These are phyloP conservation scores for Boechera divaricarpa DNA, from an alignment of 345 rosid genomes.

Conservation along the genomic window DNA sequence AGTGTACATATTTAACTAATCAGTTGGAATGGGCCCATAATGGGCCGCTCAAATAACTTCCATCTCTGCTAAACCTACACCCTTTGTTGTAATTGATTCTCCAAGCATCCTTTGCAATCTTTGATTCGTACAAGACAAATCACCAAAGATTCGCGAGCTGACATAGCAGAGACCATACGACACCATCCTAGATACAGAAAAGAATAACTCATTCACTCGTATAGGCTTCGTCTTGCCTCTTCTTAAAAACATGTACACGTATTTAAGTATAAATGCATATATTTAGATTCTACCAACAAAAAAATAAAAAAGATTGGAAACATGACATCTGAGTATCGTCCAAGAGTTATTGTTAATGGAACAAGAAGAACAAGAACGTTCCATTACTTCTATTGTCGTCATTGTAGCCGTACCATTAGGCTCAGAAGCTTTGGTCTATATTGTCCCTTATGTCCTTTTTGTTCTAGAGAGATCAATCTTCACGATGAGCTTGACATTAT, in stretches of 20 bases:
- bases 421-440: conserved; percentile 48
- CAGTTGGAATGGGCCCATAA: neutral
- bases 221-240: conserved; percentile 34
- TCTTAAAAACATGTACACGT: conserved; percentile 37
- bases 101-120: conserved; percentile 27
- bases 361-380: conserved; percentile 64
- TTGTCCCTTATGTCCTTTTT: conserved; percentile 59
- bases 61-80: neutral
- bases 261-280: conserved; percentile 15
- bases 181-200: conserved; percentile 27
- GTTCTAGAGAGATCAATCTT: conserved; percentile 50
- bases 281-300: neutral
- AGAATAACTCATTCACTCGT: conserved; percentile 37
- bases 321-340: conserved; percentile 43
- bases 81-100: conserved; percentile 32
- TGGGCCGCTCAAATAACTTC: conserved; percentile 13
- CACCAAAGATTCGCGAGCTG: conserved; percentile 33
- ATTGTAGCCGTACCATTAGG: conserved; percentile 59
- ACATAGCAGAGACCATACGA: conserved; percentile 33
- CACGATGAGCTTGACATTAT: conserved; percentile 60
- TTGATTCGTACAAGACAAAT: conserved; percentile 38
- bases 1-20: too few relatives aligned
- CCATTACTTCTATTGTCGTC: conserved; percentile 72
- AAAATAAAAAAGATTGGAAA: neutral
- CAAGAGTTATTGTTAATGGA: conserved; percentile 61